Percentiles rank a stretch among this genome's conserved stretches.
Conservation (phyloP, 2,329 filamentous ascomycete species). For the Hymenoscyphus scutula region DNA sequence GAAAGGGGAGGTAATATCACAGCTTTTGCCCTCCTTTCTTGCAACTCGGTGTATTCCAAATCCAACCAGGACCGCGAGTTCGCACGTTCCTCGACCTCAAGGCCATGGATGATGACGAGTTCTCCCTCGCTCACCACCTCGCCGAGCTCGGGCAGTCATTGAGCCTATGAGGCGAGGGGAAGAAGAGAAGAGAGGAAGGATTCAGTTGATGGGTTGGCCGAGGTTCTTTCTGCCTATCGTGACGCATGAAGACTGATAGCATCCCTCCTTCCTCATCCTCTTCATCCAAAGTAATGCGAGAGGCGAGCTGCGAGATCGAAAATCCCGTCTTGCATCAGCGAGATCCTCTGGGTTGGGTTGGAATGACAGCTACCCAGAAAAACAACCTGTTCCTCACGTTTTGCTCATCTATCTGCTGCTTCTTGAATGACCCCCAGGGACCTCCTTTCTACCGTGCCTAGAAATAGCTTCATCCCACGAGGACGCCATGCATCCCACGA, state of each 20-base stretch:
- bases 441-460: neutral
- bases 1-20: neutral
- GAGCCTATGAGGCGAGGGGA: neutral
- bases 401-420: too few species aligned
- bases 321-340: too few species aligned
- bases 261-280: neutral
- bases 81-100: neutral
- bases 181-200: neutral
- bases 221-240: neutral
- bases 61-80: neutral
- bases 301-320: neutral
- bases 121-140: neutral
- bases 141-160: too few species aligned
- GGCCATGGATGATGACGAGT: constrained; percentile 2
- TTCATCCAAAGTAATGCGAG: neutral
- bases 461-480: neutral
- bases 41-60: neutral
- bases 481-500: neutral
- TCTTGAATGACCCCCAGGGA: too few species aligned
- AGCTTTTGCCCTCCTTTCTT: neutral
- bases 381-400: too few species aligned
- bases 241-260: neutral
- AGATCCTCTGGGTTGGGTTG: neutral
- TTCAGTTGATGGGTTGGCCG: neutral
- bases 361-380: neutral